Conservation (phyloP, 164 flowering plant species). For the Vitis riparia region DNA sequence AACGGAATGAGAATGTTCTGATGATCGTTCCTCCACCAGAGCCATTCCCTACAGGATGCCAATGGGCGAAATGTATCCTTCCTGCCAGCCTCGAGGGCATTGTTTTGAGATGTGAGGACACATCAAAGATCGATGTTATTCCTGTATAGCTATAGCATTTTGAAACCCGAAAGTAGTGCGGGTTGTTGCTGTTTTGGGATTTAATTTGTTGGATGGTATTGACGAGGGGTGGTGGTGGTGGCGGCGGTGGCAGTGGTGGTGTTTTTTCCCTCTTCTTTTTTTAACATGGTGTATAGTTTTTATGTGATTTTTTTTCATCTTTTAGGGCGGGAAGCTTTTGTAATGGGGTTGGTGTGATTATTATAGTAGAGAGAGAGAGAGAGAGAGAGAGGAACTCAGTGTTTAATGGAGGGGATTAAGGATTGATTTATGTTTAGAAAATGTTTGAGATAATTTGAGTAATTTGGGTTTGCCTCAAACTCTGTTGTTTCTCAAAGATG, state of each 20-base stretch:
- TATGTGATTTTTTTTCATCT: conserved; percentile 11
- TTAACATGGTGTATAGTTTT: conserved; percentile 27
- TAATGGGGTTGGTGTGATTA: conserved; percentile 28
- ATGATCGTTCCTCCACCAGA: conserved; percentile 91
- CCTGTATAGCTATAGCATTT: conserved; percentile 46
- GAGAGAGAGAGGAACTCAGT: not conserved
- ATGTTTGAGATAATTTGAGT: conserved; percentile 21
- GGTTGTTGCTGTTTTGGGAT: conserved; percentile 20
- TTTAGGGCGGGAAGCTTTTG: conserved; percentile 27
- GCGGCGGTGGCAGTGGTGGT: conserved; percentile 16
- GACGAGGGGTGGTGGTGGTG: conserved; percentile 10
- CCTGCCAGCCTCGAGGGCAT: conserved; percentile 89
- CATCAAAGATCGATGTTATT: conserved; percentile 60
- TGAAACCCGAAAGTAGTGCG: conserved; percentile 13
- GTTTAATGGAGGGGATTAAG: conserved; percentile 12
- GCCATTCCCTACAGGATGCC: conserved; percentile 80
- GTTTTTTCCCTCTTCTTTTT: conserved; percentile 14
- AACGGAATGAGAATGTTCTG: conserved; percentile 77
- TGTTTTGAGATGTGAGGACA: conserved; percentile 82
- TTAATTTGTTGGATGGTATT: conserved; percentile 35
- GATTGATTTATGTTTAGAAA: conserved; percentile 22
- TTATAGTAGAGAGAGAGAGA: conserved; percentile 7
- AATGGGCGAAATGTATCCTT: conserved; percentile 72
- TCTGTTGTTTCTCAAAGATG: not conserved
- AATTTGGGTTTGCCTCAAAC: conserved; percentile 12